Conservation (phyloP, 208 protist genomes). For the Histomonas meleagridis region DNA sequence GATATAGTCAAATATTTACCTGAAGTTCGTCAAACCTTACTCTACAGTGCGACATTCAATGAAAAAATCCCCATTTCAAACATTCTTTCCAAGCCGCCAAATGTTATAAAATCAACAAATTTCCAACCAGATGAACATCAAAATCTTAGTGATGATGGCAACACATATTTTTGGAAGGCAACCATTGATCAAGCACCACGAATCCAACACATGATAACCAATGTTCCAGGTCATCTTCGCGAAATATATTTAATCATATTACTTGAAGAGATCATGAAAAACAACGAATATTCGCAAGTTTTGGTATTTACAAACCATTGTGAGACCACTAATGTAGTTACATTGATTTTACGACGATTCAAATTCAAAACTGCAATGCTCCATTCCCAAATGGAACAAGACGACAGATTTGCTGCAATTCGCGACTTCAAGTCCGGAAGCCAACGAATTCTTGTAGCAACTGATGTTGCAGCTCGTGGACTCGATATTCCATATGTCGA, state of each 20-base stretch:
- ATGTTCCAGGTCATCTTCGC: background rate
- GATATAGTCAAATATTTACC: slow-evolving; percentile 44
- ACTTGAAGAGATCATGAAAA: background rate
- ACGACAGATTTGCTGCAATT: slow-evolving; percentile 57
- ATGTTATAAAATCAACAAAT: background rate
- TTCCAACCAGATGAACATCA: background rate
- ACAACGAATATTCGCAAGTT: background rate
- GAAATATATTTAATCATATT: slow-evolving; percentile 17
- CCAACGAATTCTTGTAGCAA: slow-evolving; percentile 48
- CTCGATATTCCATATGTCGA: slow-evolving; percentile 60
- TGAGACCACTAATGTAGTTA: background rate
- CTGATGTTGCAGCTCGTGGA: slow-evolving; percentile 54
- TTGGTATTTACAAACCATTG: background rate
- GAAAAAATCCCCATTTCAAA: background rate
- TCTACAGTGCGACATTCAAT: slow-evolving; percentile 64
- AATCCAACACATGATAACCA: background rate
- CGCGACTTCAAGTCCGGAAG: slow-evolving; percentile 52
- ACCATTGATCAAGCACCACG: background rate
- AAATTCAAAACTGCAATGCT: background rate
- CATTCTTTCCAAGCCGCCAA: background rate
- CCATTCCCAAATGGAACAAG: slow-evolving; percentile 33
- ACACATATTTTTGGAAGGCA: background rate
- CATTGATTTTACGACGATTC: background rate
- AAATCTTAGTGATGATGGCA: background rate
- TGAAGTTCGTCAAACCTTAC: slow-evolving; percentile 55